These are phyloP conservation scores for Asterophora parasitica DNA, from an alignment of 768 basidiomycete species.

Conservation along the genomic window DNA sequence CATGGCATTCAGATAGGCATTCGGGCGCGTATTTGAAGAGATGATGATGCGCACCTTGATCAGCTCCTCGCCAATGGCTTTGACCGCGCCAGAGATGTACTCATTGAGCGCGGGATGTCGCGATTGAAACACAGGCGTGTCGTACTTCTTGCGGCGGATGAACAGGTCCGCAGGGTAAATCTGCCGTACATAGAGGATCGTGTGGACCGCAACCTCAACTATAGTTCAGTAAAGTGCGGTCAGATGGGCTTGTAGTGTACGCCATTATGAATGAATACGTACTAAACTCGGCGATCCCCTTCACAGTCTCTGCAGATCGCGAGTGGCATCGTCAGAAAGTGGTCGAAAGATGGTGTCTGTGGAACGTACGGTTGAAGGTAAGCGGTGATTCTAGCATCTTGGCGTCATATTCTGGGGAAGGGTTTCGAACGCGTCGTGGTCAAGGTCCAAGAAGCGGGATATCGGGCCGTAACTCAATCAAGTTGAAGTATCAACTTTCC, in stretches of 20 bases:
- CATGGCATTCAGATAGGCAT: not conserved
- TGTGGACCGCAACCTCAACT: constrained; percentile 96
- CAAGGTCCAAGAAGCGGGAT: not conserved
- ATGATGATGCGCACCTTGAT: constrained; percentile 39
- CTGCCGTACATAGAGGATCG: constrained; percentile 85
- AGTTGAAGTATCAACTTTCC: not conserved
- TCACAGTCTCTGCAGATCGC: constrained; percentile 46
- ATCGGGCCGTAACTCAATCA: not conserved
- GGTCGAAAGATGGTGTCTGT: not conserved
- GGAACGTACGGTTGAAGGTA: constrained; percentile 29
- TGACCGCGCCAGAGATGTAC: constrained; percentile 86
- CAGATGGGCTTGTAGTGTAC: not conserved
- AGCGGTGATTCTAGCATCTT: constrained; percentile 27
- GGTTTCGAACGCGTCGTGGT: not conserved
- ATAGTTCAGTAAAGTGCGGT: constrained; percentile 2
- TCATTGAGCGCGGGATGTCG: constrained; percentile 86
- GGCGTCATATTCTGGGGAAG: constrained; percentile 3
- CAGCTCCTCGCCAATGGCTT: constrained; percentile 78
- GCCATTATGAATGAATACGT: constrained; percentile 29
- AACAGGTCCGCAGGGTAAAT: constrained; percentile 90
- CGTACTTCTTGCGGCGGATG: constrained; percentile 82
- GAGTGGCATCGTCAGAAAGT: constrained; percentile 3
- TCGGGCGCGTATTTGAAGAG: too few species aligned
- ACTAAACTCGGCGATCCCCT: constrained; percentile 72
- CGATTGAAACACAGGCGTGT: constrained; percentile 88